A percentile compares a stretch with the other conserved stretches of the same genome.
Conservation (phyloP, 2,329 filamentous ascomycete genomes). For the Penicillium sp. region DNA sequence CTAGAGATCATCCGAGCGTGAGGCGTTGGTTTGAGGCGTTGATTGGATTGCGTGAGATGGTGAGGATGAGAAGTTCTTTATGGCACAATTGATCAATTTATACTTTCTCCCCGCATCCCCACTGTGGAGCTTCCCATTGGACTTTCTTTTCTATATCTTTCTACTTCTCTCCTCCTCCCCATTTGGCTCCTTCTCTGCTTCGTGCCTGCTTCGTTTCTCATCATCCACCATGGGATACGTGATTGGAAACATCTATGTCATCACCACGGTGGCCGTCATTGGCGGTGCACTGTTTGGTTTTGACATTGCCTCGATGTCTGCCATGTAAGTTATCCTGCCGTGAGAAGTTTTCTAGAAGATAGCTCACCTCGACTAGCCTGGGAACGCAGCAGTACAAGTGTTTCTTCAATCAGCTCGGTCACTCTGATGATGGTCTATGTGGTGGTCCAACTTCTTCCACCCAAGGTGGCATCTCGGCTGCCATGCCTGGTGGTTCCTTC, state of each 20-base stretch:
- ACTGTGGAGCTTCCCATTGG: not conserved
- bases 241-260: slow-evolving; percentile 55
- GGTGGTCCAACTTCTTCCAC: slow-evolving; percentile 46
- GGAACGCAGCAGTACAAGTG: slow-evolving; percentile 63
- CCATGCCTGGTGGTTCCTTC: slow-evolving; percentile 69
- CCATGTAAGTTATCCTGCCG: slow-evolving; percentile 36
- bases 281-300: slow-evolving; percentile 71
- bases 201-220: not conserved
- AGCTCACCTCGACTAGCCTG: slow-evolving; percentile 35
- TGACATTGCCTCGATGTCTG: slow-evolving; percentile 70
- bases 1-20: slow-evolving; percentile 1
- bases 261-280: slow-evolving; percentile 54
- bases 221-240: slow-evolving; percentile 27
- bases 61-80: no score
- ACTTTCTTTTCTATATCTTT: not conserved
- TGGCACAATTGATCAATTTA: no score
- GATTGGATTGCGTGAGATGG: not conserved
- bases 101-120: no score
- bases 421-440: slow-evolving; percentile 25
- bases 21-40: not conserved
- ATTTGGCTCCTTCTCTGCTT: slow-evolving; percentile 2
- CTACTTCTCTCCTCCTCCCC: not conserved
- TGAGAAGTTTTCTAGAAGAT: not conserved
- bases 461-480: slow-evolving; percentile 64
- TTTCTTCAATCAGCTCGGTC: slow-evolving; percentile 58